Conservation (phyloP, 1,284 basidiomycete species). For the Testicularia cyperi region DNA sequence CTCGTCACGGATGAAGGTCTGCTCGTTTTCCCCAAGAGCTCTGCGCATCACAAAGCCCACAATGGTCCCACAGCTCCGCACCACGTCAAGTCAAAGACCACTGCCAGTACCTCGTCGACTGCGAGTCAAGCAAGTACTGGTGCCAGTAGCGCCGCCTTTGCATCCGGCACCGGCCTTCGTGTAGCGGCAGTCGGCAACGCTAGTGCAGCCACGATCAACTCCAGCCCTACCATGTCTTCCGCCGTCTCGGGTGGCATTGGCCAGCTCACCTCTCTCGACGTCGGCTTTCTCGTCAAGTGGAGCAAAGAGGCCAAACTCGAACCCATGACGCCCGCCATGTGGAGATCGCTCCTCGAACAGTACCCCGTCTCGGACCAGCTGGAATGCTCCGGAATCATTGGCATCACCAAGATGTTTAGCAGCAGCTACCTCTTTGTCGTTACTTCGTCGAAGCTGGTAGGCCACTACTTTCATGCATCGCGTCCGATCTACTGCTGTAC, state of each 20-base stretch:
- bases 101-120: conserved; percentile 7
- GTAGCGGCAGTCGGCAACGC: conserved; percentile 21
- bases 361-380: conserved; percentile 7
- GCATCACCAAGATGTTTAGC: conserved; percentile 41
- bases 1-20: conserved; percentile 29
- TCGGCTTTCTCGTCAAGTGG: conserved; percentile 35
- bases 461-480: conserved; percentile 42
- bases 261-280: conserved; percentile 17
- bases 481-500: conserved; percentile 45
- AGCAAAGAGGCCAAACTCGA: conserved; percentile 20
- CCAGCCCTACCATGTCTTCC: conserved; percentile 1
- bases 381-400: conserved; percentile 39
- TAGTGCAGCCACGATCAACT: conserved; percentile 3
- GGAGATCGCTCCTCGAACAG: conserved; percentile 7
- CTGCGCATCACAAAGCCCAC: conserved; percentile 2
- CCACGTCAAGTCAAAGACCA: conserved; percentile 5
- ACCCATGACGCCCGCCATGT: conserved; percentile 10
- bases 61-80: conserved; percentile 2
- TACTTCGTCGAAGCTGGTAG: conserved; percentile 38
- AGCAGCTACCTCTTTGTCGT: conserved; percentile 52
- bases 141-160: conserved; percentile 2
- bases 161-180: conserved; percentile 32
- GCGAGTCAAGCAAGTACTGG: too few species aligned
- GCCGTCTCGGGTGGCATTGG: conserved; percentile 1
- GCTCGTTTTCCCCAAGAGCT: conserved; percentile 30